These are phyloP conservation scores for Breynia disticha DNA, from an alignment of 441 rosid species.

Conservation along the genomic window DNA sequence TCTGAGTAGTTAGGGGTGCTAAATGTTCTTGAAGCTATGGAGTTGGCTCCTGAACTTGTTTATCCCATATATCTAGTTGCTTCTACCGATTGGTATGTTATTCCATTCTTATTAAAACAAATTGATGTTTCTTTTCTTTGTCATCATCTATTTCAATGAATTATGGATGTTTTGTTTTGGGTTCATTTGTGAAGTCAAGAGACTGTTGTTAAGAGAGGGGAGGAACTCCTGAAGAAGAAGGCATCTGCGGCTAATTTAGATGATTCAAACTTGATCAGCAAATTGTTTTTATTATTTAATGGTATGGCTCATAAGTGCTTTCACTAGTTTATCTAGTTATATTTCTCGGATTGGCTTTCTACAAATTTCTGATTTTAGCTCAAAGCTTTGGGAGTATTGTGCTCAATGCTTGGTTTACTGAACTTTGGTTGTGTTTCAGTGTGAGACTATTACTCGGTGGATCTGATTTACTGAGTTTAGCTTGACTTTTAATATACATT, in stretches of 20 bases:
- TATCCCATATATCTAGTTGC: conserved; percentile 81
- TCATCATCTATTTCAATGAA: not conserved
- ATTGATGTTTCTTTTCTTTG: not conserved
- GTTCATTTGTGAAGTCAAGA: conserved; percentile 53
- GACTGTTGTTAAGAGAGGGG: conserved; percentile 79
- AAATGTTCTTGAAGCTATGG: conserved; percentile 76
- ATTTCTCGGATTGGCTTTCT: not conserved
- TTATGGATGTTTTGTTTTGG: too few relatives aligned
- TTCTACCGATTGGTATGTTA: conserved; percentile 58
- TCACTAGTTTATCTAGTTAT: conserved; percentile 5
- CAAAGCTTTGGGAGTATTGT: not conserved
- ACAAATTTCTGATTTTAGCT: not conserved
- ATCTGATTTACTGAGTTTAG: conserved; percentile 3
- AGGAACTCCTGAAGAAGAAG: conserved; percentile 77
- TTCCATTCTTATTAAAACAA: conserved; percentile 9
- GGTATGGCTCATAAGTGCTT: conserved; percentile 52
- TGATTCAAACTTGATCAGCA: conserved; percentile 57
- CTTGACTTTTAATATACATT: too few relatives aligned
- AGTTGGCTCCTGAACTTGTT: conserved; percentile 60
- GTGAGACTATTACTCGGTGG: not conserved
- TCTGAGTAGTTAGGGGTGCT: conserved; percentile 69
- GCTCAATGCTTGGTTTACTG: not conserved
- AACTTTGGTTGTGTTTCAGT: not conserved
- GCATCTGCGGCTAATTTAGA: conserved; percentile 71
- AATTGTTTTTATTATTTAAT: conserved; percentile 64